These are phyloP conservation scores for Solanum hybrid DNA, from an alignment of 305 asterid genomes.

Conservation along the genomic window DNA sequence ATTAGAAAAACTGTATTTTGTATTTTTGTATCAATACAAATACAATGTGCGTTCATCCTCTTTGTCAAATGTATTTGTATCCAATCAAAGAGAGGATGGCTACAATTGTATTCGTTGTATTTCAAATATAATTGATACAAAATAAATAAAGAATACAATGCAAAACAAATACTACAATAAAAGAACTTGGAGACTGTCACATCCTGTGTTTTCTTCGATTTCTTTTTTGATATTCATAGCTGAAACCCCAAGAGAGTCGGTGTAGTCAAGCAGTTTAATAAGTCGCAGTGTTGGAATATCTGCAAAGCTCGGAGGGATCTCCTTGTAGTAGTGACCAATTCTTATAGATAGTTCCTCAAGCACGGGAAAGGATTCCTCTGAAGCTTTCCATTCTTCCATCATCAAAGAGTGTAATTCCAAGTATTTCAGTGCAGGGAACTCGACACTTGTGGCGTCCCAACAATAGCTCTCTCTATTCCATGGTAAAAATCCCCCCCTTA, in stretches of 20 bases:
- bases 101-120: too few species aligned
- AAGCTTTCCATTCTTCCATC: background rate
- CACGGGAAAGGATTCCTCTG: background rate
- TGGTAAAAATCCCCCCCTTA: background rate
- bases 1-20: too few species aligned
- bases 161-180: background rate
- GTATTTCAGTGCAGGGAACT: background rate
- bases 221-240: background rate
- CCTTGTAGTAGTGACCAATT: background rate
- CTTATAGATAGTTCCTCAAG: background rate
- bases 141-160: too few species aligned
- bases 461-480: rapidly evolving
- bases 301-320: background rate
- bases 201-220: background rate
- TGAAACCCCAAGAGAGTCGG: background rate
- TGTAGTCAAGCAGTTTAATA: background rate
- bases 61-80: too few species aligned
- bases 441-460: background rate
- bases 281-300: background rate
- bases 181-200: background rate
- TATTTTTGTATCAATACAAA: too few species aligned
- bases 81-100: too few species aligned
- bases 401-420: rapidly evolving
- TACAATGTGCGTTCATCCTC: too few species aligned
- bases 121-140: too few species aligned